Conservation (phyloP, 768 basidiomycete species). For the Trametes maxima region DNA sequence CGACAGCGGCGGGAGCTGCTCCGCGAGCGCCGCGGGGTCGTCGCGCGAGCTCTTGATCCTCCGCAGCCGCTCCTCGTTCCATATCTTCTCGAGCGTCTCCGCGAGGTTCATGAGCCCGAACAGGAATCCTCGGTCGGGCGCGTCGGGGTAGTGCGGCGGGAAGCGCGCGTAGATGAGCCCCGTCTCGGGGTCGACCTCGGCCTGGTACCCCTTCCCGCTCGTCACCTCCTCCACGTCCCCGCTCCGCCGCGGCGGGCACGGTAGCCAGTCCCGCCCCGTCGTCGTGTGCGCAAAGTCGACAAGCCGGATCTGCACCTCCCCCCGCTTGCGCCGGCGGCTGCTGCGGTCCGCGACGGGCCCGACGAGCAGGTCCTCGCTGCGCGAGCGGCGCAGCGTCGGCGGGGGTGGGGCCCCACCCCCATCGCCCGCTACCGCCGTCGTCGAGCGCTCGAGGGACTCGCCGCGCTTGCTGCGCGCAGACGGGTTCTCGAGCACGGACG, state of each 20-base stretch:
- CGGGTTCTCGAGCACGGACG: slow-evolving; percentile 63
- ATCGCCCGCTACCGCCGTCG: slow-evolving; percentile 31
- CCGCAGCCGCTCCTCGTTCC: slow-evolving; percentile 80
- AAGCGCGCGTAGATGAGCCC: slow-evolving; percentile 90
- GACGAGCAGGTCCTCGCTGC: slow-evolving; percentile 77
- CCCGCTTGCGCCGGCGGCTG: slow-evolving; percentile 70
- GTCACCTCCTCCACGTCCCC: slow-evolving; percentile 47
- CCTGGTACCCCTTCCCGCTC: slow-evolving; percentile 73
- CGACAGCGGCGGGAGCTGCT: slow-evolving; percentile 64
- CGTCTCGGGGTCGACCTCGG: slow-evolving; percentile 79
- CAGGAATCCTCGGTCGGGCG: slow-evolving; percentile 93
- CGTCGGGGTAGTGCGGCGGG: slow-evolving; percentile 86
- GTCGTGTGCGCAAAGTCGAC: slow-evolving; percentile 99
- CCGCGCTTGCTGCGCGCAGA: slow-evolving; percentile 71
- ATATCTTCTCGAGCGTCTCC: slow-evolving; percentile 77
- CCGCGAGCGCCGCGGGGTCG: slow-evolving; percentile 46
- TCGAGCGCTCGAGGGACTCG: slow-evolving; percentile 64
- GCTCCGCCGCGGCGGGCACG: slow-evolving; percentile 53
- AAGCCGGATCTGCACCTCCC: slow-evolving; percentile 93
- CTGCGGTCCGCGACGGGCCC: slow-evolving; percentile 68
- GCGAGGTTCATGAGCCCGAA: slow-evolving; percentile 86
- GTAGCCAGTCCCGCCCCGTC: slow-evolving; percentile 88
- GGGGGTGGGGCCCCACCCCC: slow-evolving; percentile 41
- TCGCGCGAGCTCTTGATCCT: slow-evolving; percentile 67
- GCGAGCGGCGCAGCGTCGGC: slow-evolving; percentile 64